Conservation (phyloP, 305 asterid genomes). For the Fraxinus sp. region DNA sequence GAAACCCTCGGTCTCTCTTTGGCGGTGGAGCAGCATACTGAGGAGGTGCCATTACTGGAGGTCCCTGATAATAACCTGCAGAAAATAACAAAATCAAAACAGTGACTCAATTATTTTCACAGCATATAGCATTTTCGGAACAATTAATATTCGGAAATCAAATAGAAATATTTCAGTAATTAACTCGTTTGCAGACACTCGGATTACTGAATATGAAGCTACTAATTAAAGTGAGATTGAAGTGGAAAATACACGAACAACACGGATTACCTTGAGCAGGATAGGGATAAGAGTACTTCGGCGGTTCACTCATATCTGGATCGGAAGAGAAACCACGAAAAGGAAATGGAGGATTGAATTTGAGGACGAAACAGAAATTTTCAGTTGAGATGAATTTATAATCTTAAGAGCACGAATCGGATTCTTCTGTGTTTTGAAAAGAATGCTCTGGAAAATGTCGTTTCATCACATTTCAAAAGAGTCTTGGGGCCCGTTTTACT, state of each 20-base stretch:
- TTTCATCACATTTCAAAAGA: not conserved
- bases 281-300: conserved; percentile 38
- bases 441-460: not conserved
- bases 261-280: conserved; percentile 31
- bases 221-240: not conserved
- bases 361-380: not conserved
- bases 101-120: not conserved
- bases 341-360: not conserved
- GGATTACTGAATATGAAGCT: not conserved
- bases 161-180: not conserved
- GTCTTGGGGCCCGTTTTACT: not conserved
- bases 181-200: not conserved
- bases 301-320: conserved; percentile 28
- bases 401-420: not conserved
- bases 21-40: conserved; percentile 34
- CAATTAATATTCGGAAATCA: not conserved
- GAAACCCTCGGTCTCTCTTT: conserved; percentile 20
- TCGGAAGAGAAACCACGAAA: not conserved
- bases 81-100: not conserved
- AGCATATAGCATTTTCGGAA: not conserved
- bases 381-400: not conserved
- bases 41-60: conserved; percentile 49
- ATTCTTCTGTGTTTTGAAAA: not conserved
- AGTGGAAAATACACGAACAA: not conserved
- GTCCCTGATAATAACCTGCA: conserved; percentile 47